phyloP scores from a whole-genome alignment of 2,329 filamentous ascomycete species.

The Hirsutella rhossiliensis region DNA sequence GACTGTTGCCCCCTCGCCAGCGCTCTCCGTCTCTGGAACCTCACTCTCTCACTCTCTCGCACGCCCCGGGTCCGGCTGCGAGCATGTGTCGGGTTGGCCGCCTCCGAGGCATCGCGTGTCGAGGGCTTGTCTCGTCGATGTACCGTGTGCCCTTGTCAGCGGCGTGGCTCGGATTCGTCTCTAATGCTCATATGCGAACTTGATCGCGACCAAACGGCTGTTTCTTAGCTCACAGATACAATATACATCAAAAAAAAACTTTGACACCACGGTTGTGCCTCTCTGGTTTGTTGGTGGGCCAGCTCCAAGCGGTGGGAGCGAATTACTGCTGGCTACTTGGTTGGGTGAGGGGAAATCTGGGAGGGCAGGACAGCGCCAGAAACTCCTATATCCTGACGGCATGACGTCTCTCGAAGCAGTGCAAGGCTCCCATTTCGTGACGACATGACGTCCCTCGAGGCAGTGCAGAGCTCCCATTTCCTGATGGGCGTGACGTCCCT shows the following conservation, averaged over 20 bases:
- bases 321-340: neutral
- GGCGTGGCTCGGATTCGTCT: slow-evolving; percentile 15
- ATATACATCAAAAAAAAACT: slow-evolving; percentile 15
- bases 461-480: no score
- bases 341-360: neutral
- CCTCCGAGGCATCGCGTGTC: slow-evolving; percentile 14
- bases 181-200: slow-evolving; percentile 26
- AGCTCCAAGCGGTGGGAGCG: neutral
- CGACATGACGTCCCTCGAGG: no score
- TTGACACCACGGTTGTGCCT: neutral
- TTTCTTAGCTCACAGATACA: slow-evolving; percentile 30
- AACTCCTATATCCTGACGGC: no score
- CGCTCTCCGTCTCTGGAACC: slow-evolving; percentile 6
- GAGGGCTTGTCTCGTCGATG: slow-evolving; percentile 2
- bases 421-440: no score
- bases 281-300: neutral
- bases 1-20: slow-evolving; percentile 5
- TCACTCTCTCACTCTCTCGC: slow-evolving; percentile 6
- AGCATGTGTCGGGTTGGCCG: slow-evolving; percentile 13
- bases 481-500: no score
- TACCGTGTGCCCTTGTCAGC: slow-evolving; percentile 3
- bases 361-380: no score
- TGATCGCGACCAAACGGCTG: slow-evolving; percentile 27
- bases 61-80: slow-evolving; percentile 10
- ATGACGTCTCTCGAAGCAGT: no score